Evolutionary conservation across 768 basidiomycete genomes (phyloP), one percentile per base, ranked within the genome.

Genomic region (Trametes villosa): DNA sequence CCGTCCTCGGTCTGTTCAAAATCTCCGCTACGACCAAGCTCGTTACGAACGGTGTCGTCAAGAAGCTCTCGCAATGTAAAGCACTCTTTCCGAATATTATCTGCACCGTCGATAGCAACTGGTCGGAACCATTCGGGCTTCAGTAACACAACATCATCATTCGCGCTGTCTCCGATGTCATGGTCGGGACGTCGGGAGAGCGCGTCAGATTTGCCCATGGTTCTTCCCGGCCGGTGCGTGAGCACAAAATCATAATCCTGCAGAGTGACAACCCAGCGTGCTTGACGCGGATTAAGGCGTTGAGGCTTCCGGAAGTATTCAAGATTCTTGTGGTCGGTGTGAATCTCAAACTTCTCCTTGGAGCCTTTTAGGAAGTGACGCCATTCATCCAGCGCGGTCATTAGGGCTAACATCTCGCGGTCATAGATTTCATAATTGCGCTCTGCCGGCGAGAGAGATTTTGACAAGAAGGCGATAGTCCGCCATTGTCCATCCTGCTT

Each of bases 321-420:
- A 11, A 74, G 66, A 53, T 72, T 74, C 53, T 71, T 69, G 61
- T 74, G 73, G 49, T 75, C 72, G 0, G 73, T 66, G 20, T 63
- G 48, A 44, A 75, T 64, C 18, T 63, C 59, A 17, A 75, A 31
- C 0, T 54, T 48, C 1, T 60, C 7, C 12, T 8, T 5, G 8
- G 53, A 12, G 12, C 68, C 68, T 38, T 65, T 60, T 8, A 74
- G 58, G 55, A 66, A 71, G 24, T 70, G 69, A 3, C 67, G 44
- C 70, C 68, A 73, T 17, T 65, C 58, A 12, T 66, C 56, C n/a
- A 73, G 53, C 0, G 70, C 65, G 4, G 60, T 40, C 18, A 78
- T 69, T 20, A 79, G 71, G 2, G 76, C 75, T 2, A 77, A 65
- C 9, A 78, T 49, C 63, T 79, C 78, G 52, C 74, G 75, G 57